These are phyloP conservation scores for Akanthomyces lecanii DNA, from an alignment of 2,329 filamentous ascomycete genomes.

Conservation along the genomic window DNA sequence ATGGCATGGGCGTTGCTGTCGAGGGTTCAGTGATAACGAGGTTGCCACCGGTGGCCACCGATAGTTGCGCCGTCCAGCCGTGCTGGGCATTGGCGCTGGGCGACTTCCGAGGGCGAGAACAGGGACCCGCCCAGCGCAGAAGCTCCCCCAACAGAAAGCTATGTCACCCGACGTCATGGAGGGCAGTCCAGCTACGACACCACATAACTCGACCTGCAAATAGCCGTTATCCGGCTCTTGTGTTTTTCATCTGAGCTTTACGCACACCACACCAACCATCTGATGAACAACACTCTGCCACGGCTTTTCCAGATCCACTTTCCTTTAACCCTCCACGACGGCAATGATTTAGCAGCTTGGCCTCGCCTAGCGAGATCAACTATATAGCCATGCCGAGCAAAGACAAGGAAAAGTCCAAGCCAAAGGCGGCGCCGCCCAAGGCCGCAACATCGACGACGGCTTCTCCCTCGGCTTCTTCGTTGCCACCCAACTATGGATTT, in stretches of 20 bases:
- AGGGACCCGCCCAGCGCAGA: slow-evolving; percentile 10
- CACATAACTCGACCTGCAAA: not conserved
- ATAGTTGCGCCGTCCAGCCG: slow-evolving; percentile 12
- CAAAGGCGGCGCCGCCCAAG: not conserved
- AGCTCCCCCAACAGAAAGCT: slow-evolving; percentile 14
- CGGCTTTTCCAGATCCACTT: not conserved
- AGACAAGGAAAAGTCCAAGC: not conserved
- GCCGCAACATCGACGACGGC: not conserved
- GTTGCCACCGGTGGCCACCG: not conserved
- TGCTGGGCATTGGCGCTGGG: not conserved
- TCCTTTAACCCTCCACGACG: not conserved
- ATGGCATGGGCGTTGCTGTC: not conserved
- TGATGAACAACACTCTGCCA: not conserved
- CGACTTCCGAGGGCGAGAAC: not conserved
- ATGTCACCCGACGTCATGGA: slow-evolving; percentile 17
- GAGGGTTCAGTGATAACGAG: not conserved
- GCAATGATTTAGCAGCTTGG: slow-evolving; percentile 1
- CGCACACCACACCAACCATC: not conserved
- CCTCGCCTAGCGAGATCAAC: slow-evolving; percentile 3
- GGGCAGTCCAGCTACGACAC: not conserved
- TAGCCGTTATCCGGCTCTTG: not conserved
- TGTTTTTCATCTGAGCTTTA: not conserved
- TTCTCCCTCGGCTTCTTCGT: not conserved
- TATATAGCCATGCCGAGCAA: slow-evolving; percentile 4
- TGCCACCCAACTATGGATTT: slow-evolving; percentile 48